Evolutionary conservation across 208 protist genomes (phyloP).

Genomic region (Trypanosoma platydactyli): DNA sequence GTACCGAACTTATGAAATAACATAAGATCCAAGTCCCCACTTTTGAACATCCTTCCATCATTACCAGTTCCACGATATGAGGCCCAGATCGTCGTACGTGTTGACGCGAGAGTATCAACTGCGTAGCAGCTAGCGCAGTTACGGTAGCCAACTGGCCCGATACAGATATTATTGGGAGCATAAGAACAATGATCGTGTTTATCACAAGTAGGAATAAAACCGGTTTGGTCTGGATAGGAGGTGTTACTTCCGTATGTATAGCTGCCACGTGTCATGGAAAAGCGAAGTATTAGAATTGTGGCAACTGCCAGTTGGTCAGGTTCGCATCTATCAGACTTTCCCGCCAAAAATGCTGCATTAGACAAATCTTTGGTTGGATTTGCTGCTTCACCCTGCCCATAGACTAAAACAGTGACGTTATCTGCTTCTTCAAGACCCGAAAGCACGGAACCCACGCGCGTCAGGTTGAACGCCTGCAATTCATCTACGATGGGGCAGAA

Average conservation of each 20-base stretch:
- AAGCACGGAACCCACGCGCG: slow-evolving; percentile 14
- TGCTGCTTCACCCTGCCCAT: slow-evolving; percentile 22
- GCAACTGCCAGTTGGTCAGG: slow-evolving; percentile 21
- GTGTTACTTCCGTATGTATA: slow-evolving; percentile 22
- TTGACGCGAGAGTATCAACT: neutral
- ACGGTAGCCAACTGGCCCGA: slow-evolving; percentile 1
- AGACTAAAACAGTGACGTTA: slow-evolving; percentile 18
- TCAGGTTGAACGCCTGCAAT: slow-evolving; percentile 28
- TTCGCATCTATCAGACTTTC: slow-evolving; percentile 3
- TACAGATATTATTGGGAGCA: slow-evolving; percentile 23
- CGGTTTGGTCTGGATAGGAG: slow-evolving; percentile 17
- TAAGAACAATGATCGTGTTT: slow-evolving; percentile 15
- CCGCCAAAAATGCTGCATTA: slow-evolving; percentile 20
- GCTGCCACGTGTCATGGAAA: slow-evolving; percentile 26
- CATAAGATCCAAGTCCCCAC: slow-evolving; percentile 8
- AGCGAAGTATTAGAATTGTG: slow-evolving; percentile 19
- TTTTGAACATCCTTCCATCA: slow-evolving; percentile 11
- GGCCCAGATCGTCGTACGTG: slow-evolving; percentile 17
- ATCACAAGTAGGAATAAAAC: slow-evolving; percentile 30
- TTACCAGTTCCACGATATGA: slow-evolving; percentile 28
- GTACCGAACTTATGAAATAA: slow-evolving; percentile 20
- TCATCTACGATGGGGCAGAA: slow-evolving; percentile 38
- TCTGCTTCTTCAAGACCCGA: neutral
- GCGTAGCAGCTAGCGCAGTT: slow-evolving; percentile 31
- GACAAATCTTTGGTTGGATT: slow-evolving; percentile 12